Evolutionary conservation across 2,329 filamentous ascomycete genomes (phyloP), one percentile per base, ranked within the genome.

Genomic region (Podosphaera leucotricha): DNA sequence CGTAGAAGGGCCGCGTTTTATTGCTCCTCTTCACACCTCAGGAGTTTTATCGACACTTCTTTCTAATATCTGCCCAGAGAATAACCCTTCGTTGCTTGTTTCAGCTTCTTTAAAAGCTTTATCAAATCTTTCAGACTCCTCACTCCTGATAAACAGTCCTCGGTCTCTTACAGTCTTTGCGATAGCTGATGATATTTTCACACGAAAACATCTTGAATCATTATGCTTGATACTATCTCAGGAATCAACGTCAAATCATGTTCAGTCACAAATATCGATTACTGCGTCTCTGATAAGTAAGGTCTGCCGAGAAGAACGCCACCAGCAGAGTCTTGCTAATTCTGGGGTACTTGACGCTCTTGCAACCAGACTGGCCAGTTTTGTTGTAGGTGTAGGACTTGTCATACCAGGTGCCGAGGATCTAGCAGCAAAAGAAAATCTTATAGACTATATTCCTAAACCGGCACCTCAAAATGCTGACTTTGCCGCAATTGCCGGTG

Each of bases 341-440:
- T 68, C 67, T 10, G 81, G 82, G 5, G 68, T 92, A 21, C 64
- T 95, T 28, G 83, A 93, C 60, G 72, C 78, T 11, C 67, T 95
- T 22, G 79, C 83, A 21, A 69, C 74, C 4, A 77, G 77, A 51
- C 62, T 95, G 46, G 82, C 73, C 43, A 75, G 69, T 45, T 79
- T 81, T 54, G 72, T 79, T 37, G 74, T 80, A 2, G 66, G 71
- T 5, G 68, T 75, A 48, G 79, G 78, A 8, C 70, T 77, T 48
- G 75, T 82, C n/a, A 60, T 81, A 30, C 77, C 78, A 0, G 70
- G 70, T 2, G 71, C 76, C 3, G 72, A 77, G 44, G 56, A 65
- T 2, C 57, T 68, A 38, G 66, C 71, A 24, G 61, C 64, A n/a
- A 62, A 64, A 24, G 67, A 76, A 45, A 70, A 70, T 6, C 55